A percentile compares a stretch with the other conserved stretches of the same genome.
Evolutionary conservation across 768 basidiomycete species (phyloP).

Genomic region (Tylopilus vinaceipallidus): DNA sequence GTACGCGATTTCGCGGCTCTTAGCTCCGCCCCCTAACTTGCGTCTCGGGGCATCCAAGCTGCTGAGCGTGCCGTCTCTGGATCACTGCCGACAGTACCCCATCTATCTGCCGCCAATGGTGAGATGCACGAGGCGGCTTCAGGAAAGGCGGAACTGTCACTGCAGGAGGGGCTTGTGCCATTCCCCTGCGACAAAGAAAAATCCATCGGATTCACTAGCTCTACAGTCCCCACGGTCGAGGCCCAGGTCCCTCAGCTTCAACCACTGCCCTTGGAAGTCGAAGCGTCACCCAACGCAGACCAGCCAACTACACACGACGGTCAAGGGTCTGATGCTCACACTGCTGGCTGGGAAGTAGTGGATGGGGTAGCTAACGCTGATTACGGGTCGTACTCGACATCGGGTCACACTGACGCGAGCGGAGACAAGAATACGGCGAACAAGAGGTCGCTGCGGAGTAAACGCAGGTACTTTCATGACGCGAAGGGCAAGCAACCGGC

Average conservation of each 20-base stretch:
- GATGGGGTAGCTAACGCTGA: conserved; percentile 40
- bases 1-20: conserved; percentile 32
- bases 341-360: conserved; percentile 44
- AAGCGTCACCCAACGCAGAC: conserved; percentile 28
- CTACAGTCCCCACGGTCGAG: conserved; percentile 67
- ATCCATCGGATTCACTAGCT: conserved; percentile 55
- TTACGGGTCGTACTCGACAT: conserved; percentile 44
- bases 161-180: conserved; percentile 52
- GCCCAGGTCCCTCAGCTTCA: conserved; percentile 56
- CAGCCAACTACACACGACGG: conserved; percentile 23
- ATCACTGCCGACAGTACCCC: conserved; percentile 35
- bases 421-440: conserved; percentile 49
- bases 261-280: conserved; percentile 35
- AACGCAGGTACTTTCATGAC: conserved; percentile 59
- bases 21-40: conserved; percentile 4
- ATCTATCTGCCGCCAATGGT: conserved; percentile 25
- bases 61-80: conserved; percentile 38
- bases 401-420: conserved; percentile 41
- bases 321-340: conserved; percentile 30
- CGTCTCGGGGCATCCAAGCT: conserved; percentile 39
- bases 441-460: conserved; percentile 51
- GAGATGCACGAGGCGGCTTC: not conserved
- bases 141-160: conserved; percentile 30
- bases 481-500: conserved; percentile 56
- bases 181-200: conserved; percentile 50